Percentiles rank a stretch among this genome's conserved stretches.
These are phyloP conservation scores for Nelumbo lutea DNA, from an alignment of 164 flowering plant genomes.

Conservation along the genomic window DNA sequence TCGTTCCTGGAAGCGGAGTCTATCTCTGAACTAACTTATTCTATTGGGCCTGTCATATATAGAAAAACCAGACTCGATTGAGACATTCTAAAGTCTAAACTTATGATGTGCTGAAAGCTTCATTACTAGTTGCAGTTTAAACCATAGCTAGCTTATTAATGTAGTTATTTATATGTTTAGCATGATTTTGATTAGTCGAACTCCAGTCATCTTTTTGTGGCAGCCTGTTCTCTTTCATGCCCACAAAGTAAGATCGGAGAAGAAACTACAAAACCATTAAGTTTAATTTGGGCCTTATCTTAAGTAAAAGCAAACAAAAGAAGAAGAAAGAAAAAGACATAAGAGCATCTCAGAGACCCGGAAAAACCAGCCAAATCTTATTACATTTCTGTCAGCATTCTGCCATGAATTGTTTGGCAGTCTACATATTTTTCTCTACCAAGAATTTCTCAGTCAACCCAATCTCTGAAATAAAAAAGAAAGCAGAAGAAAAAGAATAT, in stretches of 20 bases:
- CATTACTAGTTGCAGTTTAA: too few species aligned
- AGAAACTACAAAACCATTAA: too few species aligned
- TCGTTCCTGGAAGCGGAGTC: background rate
- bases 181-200: too few species aligned
- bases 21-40: too few species aligned
- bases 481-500: background rate
- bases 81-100: too few species aligned
- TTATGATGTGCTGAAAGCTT: background rate
- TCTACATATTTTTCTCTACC: slow-evolving; percentile 7
- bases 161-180: too few species aligned
- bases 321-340: background rate
- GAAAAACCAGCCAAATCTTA: slow-evolving; percentile 7
- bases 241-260: too few species aligned
- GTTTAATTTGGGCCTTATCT: too few species aligned
- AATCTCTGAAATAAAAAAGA: background rate
- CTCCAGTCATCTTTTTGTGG: too few species aligned
- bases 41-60: background rate
- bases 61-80: too few species aligned
- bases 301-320: background rate
- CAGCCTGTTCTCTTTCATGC: too few species aligned
- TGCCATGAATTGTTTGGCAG: slow-evolving; percentile 1
- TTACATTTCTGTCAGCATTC: slow-evolving; percentile 1
- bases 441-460: background rate
- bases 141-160: background rate
- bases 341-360: background rate